Percentiles rank a stretch among this genome's conserved stretches.
Conservation (phyloP, 345 rosid genomes). For the Lenwebbia sp. region DNA sequence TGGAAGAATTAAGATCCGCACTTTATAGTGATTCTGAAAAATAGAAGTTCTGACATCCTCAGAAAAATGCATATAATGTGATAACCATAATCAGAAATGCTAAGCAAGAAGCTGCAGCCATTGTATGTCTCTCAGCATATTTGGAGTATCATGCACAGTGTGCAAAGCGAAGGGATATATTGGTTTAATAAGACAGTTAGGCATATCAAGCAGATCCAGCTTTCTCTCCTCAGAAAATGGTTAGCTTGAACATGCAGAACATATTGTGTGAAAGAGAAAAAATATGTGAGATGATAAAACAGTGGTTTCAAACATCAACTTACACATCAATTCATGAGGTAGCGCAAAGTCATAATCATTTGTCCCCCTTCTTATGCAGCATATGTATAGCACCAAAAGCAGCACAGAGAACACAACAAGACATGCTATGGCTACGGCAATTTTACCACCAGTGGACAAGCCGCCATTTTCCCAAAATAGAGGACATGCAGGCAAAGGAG, state of each 20-base stretch:
- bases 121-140: background rate
- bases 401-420: slow-evolving; percentile 26
- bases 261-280: background rate
- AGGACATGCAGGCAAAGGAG: slow-evolving; percentile 74
- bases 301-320: slow-evolving; percentile 15
- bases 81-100: background rate
- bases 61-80: background rate
- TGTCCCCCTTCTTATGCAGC: slow-evolving; percentile 61
- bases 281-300: background rate
- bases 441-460: slow-evolving; percentile 72
- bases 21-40: background rate
- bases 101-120: background rate
- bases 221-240: background rate
- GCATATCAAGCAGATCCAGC: background rate
- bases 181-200: background rate
- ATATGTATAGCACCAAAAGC: slow-evolving; percentile 36
- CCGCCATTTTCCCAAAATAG: slow-evolving; percentile 77
- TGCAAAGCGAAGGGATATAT: background rate
- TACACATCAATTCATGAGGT: slow-evolving; percentile 78
- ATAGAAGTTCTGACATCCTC: background rate
- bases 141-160: background rate
- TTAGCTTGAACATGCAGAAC: background rate
- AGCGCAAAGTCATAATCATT: slow-evolving; percentile 95
- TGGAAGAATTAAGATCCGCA: background rate
- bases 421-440: slow-evolving; percentile 58